phyloP scores from a whole-genome alignment of 2,329 filamentous ascomycete species.

The Pseudocercospora ulei region DNA sequence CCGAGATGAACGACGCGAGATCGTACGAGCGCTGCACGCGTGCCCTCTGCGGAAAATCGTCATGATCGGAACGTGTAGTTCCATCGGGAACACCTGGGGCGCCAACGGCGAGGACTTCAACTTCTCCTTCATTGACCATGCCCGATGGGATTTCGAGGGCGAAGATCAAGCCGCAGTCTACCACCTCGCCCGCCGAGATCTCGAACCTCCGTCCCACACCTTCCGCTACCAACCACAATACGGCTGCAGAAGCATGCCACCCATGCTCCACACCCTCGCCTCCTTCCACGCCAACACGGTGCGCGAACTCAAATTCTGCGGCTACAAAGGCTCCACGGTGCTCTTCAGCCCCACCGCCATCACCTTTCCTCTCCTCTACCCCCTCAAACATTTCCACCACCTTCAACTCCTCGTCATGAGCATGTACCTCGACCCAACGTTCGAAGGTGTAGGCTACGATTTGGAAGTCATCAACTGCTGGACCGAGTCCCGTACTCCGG shows the following conservation, averaged over 20 bases:
- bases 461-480: slow-evolving; percentile 40
- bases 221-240: slow-evolving; percentile 35
- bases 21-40: slow-evolving; percentile 37
- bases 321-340: slow-evolving; percentile 39
- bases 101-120: slow-evolving; percentile 31
- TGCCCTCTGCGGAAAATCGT: slow-evolving; percentile 41
- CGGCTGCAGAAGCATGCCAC: slow-evolving; percentile 36
- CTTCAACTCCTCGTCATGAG: slow-evolving; percentile 38
- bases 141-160: slow-evolving; percentile 27
- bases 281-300: slow-evolving; percentile 37
- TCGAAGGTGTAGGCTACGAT: slow-evolving; percentile 35
- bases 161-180: slow-evolving; percentile 30
- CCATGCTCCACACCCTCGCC: slow-evolving; percentile 39
- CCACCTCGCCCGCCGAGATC: slow-evolving; percentile 22
- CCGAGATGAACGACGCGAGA: slow-evolving; percentile 41
- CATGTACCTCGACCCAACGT: slow-evolving; percentile 38
- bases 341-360: slow-evolving; percentile 36
- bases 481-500: slow-evolving; percentile 36
- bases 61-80: slow-evolving; percentile 39
- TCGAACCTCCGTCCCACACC: slow-evolving; percentile 16
- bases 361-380: slow-evolving; percentile 34
- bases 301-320: slow-evolving; percentile 43
- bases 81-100: slow-evolving; percentile 42
- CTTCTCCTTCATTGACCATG: slow-evolving; percentile 18
- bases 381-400: slow-evolving; percentile 38